These are phyloP conservation scores for Acanthamoeba sp. DNA, from an alignment of 208 protist genomes.

Conservation along the genomic window DNA sequence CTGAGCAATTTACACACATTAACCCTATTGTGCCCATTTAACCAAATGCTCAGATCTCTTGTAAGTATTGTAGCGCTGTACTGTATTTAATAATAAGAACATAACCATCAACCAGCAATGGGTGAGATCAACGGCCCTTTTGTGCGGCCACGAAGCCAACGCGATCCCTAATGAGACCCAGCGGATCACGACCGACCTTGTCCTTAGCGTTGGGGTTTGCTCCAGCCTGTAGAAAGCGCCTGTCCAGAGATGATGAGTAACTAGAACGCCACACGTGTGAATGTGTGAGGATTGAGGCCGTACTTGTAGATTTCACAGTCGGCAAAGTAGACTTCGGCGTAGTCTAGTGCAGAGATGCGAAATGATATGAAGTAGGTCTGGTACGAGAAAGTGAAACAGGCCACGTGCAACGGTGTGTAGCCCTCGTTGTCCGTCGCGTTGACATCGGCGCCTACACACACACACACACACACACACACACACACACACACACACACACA, in stretches of 20 bases:
- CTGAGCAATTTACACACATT: too few relatives aligned
- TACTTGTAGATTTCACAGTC: conserved; percentile 22
- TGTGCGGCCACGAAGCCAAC: not conserved
- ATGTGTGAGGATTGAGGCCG: not conserved
- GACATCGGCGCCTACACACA: not conserved
- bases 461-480: too few relatives aligned
- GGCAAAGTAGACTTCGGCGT: conserved; percentile 28
- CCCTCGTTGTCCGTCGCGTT: conserved; percentile 22
- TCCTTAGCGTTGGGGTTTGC: not conserved
- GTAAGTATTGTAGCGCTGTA: too few relatives aligned
- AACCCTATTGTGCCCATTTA: too few relatives aligned
- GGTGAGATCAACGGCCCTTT: not conserved
- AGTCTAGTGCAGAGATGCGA: conserved; percentile 15
- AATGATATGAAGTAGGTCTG: conserved; percentile 9
- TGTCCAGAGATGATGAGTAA: too few relatives aligned
- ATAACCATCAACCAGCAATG: too few relatives aligned
- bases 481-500: too few relatives aligned
- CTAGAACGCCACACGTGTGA: too few relatives aligned
- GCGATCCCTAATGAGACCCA: conserved; percentile 7
- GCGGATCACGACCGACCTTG: not conserved
- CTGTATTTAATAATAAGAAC: too few relatives aligned
- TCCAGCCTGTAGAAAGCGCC: not conserved
- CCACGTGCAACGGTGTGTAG: conserved; percentile 16
- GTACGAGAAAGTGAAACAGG: conserved; percentile 2
- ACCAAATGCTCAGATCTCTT: too few relatives aligned